These are phyloP conservation scores for Moringa oleifera DNA, from an alignment of 345 rosid genomes.

Conservation along the genomic window DNA sequence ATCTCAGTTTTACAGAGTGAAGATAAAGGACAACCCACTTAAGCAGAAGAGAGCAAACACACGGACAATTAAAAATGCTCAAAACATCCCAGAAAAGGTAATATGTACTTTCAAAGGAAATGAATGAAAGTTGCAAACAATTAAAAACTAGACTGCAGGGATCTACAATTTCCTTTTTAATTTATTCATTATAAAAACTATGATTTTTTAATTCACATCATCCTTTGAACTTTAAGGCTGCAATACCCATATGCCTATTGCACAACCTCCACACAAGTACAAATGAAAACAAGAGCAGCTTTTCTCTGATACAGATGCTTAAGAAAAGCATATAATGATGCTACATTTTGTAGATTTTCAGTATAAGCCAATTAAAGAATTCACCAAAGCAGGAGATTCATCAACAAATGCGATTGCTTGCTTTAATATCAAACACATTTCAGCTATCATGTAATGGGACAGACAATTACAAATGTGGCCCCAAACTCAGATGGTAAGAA, in stretches of 20 bases:
- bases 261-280: conserved; percentile 13
- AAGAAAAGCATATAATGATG: too few relatives aligned
- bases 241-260: conserved; percentile 19
- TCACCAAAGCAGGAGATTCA: too few relatives aligned
- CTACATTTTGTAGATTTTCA: too few relatives aligned
- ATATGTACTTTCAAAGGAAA: conserved; percentile 31
- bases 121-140: conserved; percentile 29
- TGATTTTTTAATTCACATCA: conserved; percentile 4
- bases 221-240: conserved; percentile 25
- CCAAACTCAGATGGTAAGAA: not conserved
- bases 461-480: conserved; percentile 9
- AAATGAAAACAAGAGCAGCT: too few relatives aligned
- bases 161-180: conserved; percentile 1
- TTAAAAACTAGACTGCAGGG: conserved; percentile 7
- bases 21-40: conserved; percentile 12
- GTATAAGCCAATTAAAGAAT: too few relatives aligned
- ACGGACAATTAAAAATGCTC: conserved; percentile 14
- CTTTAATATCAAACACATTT: too few relatives aligned
- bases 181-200: not conserved
- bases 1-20: conserved; percentile 7
- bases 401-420: too few relatives aligned
- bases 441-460: not conserved
- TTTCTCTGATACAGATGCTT: too few relatives aligned
- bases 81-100: conserved; percentile 26
- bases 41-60: conserved; percentile 9